phyloP scores from a whole-genome alignment of 225 moss, liverwort and hornwort genomes.

The Marchantia polymorpha region DNA sequence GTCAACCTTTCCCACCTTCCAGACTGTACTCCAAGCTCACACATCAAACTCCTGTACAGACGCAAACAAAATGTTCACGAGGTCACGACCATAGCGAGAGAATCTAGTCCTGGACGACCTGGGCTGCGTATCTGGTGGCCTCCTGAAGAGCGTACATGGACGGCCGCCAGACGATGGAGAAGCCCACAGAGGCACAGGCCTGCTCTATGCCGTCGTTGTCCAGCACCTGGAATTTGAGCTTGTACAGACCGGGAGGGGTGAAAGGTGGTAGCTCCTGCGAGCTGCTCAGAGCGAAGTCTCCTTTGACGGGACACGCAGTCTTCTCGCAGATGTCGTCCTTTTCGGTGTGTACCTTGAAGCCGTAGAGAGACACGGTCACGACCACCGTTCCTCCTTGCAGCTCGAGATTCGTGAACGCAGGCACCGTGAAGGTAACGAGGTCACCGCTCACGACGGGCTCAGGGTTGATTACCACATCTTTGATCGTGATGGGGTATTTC shows the following conservation, averaged over 20 bases:
- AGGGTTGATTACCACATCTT: constrained; percentile 38
- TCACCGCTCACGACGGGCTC: constrained; percentile 40
- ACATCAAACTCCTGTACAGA: too few species aligned
- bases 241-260: constrained; percentile 46
- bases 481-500: constrained; percentile 33
- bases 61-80: too few species aligned
- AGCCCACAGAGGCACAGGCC: constrained; percentile 35
- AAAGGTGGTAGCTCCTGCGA: constrained; percentile 30
- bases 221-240: constrained; percentile 40
- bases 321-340: constrained; percentile 43
- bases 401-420: constrained; percentile 19
- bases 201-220: constrained; percentile 30
- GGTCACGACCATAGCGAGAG: too few species aligned
- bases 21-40: too few species aligned
- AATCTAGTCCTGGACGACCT: too few species aligned
- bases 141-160: background rate
- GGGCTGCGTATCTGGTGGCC: background rate
- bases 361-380: constrained; percentile 33
- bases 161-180: constrained; percentile 33
- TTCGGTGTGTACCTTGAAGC: constrained; percentile 41
- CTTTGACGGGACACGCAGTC: constrained; percentile 34
- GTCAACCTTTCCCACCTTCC: too few species aligned
- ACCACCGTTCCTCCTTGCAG: constrained; percentile 41
- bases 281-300: constrained; percentile 40
- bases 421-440: constrained; percentile 39